Conservation (phyloP, 2,329 filamentous ascomycete genomes). For the Arthroderma sp. region DNA sequence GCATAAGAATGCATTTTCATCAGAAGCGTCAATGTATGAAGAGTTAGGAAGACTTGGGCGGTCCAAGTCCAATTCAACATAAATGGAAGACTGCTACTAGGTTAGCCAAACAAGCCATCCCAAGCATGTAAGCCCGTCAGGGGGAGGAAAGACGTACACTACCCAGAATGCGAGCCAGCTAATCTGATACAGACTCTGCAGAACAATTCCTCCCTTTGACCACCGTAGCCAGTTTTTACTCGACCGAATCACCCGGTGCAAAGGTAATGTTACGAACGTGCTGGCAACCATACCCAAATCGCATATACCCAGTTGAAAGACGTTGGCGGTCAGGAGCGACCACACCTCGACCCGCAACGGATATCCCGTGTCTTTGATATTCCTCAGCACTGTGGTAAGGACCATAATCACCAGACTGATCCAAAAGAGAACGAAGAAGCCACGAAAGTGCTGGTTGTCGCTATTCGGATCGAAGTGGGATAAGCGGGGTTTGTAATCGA, state of each 20-base stretch:
- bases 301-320: constrained; percentile 71
- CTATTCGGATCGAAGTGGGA: constrained; percentile 91
- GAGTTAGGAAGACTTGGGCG: constrained; percentile 81
- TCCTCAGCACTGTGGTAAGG: constrained; percentile 82
- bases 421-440: constrained; percentile 98
- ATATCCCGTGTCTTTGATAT: constrained; percentile 84
- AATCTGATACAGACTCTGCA: constrained; percentile 73
- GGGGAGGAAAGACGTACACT: constrained; percentile 30
- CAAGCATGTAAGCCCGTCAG: too few species aligned
- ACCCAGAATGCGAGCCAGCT: constrained; percentile 76
- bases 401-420: constrained; percentile 94
- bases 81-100: constrained; percentile 54
- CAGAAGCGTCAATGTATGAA: constrained; percentile 79
- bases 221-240: constrained; percentile 51
- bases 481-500: constrained; percentile 78
- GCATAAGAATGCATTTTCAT: constrained; percentile 99
- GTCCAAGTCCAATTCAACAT: constrained; percentile 89
- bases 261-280: constrained; percentile 56
- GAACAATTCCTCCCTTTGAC: constrained; percentile 59
- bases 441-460: constrained; percentile 86
- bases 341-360: constrained; percentile 78
- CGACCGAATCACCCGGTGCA: constrained; percentile 56
- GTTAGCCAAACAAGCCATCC: constrained; percentile 11
- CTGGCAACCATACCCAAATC: constrained; percentile 75
- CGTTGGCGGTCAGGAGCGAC: constrained; percentile 73